Percentiles rank a stretch among this genome's conserved stretches.
These are phyloP conservation scores for Botrytis aclada DNA, from an alignment of 2,329 filamentous ascomycete genomes.

Conservation along the genomic window DNA sequence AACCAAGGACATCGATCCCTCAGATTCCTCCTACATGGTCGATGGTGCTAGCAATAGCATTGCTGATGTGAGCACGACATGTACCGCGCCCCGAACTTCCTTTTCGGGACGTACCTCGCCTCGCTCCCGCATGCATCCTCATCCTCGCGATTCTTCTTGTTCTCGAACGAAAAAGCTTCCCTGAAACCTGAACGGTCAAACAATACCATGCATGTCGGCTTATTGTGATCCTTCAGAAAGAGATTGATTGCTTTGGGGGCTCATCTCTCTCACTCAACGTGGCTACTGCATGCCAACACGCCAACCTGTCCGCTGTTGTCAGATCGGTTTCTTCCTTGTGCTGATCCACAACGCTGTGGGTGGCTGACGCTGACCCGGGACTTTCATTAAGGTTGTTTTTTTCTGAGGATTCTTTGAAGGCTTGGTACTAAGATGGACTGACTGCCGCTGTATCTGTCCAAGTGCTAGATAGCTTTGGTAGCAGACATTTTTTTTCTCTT, in stretches of 20 bases:
- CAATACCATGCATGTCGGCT: not conserved
- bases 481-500: not conserved
- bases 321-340: constrained; percentile 1
- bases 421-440: not conserved
- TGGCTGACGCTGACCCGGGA: not conserved
- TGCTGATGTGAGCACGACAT: constrained; percentile 2
- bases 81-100: not conserved
- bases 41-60: constrained; percentile 6
- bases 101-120: not conserved
- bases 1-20: not conserved
- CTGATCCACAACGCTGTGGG: not conserved
- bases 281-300: not conserved
- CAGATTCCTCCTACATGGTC: not conserved
- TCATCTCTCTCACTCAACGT: not conserved
- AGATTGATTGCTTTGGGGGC: not conserved
- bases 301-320: not conserved
- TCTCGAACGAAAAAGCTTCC: not conserved
- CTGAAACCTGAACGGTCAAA: not conserved
- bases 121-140: not conserved
- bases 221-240: not conserved
- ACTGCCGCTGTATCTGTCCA: not conserved
- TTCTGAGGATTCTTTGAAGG: not conserved
- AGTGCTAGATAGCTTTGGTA: not conserved
- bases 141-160: not conserved
- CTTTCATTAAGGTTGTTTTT: not conserved